These are phyloP conservation scores for Geotrichum citri-aurantii DNA, from an alignment of 1,139 yeast genomes.

Conservation along the genomic window DNA sequence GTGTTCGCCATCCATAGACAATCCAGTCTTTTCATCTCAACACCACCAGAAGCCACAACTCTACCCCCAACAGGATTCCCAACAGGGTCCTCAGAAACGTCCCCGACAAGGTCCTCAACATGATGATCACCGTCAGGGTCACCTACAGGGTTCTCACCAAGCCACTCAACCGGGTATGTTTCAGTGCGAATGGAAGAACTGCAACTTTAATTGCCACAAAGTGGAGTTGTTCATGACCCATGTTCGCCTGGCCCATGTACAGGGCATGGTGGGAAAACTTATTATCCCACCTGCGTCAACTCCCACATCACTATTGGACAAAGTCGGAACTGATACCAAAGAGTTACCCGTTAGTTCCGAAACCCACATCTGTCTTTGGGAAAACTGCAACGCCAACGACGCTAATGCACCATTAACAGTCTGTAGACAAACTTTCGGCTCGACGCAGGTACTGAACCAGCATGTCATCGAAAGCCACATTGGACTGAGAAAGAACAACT, in stretches of 20 bases:
- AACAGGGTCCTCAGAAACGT: constrained; percentile 20
- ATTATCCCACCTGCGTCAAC: neutral
- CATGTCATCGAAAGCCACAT: constrained; percentile 67
- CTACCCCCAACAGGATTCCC: neutral
- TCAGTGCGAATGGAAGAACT: constrained; percentile 70
- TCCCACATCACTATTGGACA: neutral
- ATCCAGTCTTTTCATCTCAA: neutral
- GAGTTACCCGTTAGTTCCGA: constrained; percentile 5
- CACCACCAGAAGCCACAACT: neutral
- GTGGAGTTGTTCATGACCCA: constrained; percentile 53
- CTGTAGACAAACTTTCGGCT: constrained; percentile 48
- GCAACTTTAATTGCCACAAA: constrained; percentile 52
- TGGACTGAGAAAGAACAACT: constrained; percentile 64
- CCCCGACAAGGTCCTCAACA: neutral
- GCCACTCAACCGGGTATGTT: constrained; percentile 19
- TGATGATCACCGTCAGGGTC: constrained; percentile 21
- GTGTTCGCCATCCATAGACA: neutral
- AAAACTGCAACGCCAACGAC: constrained; percentile 30
- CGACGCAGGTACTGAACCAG: constrained; percentile 57
- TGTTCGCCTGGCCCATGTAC: constrained; percentile 50
- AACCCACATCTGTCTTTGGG: constrained; percentile 45
- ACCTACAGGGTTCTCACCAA: neutral
- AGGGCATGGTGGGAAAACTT: constrained; percentile 15
- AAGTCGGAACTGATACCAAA: neutral
- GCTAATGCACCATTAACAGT: constrained; percentile 19